phyloP scores from a whole-genome alignment of 1,139 yeast species.

The Candida sojae region DNA sequence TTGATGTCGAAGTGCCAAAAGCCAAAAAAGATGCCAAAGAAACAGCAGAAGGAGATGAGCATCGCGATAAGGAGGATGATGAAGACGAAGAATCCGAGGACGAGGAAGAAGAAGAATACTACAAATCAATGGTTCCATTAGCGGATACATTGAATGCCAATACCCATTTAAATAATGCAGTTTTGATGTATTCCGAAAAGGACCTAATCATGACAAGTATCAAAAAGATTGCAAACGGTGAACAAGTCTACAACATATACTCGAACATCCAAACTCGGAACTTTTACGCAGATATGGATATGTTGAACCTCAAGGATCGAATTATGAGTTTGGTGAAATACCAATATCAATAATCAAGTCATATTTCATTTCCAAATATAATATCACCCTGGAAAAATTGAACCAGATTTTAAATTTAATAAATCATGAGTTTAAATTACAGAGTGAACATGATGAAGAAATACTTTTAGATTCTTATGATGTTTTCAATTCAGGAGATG shows the following conservation, averaged over 20 bases:
- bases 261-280: conserved; percentile 88
- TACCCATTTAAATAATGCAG: conserved; percentile 76
- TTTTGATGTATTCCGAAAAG: conserved; percentile 49
- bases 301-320: conserved; percentile 75
- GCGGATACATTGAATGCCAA: conserved; percentile 92
- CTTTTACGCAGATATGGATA: conserved; percentile 88
- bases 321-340: conserved; percentile 80
- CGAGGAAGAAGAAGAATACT: conserved; percentile 37
- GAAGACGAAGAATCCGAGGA: conserved; percentile 21
- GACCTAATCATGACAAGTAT: conserved; percentile 69
- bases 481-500: conserved; percentile 56
- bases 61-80: conserved; percentile 16
- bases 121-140: conserved; percentile 88
- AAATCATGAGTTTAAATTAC: conserved; percentile 16
- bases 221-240: conserved; percentile 59
- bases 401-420: conserved; percentile 32
- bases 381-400: conserved; percentile 22
- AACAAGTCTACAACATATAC: conserved; percentile 84
- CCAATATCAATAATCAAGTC: conserved; percentile 41
- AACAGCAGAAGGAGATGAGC: conserved; percentile 19
- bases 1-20: conserved; percentile 30
- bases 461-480: conserved; percentile 61
- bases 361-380: conserved; percentile 28
- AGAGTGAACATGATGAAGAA: conserved; percentile 42
- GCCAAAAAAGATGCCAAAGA: conserved; percentile 7